Conservation (phyloP, 345 rosid genomes). For the Corymbia maculata region DNA sequence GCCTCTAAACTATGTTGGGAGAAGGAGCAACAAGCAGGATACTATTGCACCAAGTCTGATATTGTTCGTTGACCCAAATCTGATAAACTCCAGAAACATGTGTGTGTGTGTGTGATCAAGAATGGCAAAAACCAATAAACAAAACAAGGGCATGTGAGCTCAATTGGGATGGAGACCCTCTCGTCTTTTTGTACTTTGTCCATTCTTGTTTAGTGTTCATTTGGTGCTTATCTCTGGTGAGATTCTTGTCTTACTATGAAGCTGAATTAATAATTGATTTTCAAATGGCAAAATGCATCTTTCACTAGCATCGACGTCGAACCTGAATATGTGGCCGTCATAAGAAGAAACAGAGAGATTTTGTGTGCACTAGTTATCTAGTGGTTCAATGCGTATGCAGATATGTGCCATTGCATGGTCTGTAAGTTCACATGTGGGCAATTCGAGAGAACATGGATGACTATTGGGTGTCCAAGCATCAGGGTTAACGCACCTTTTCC, state of each 20-base stretch:
- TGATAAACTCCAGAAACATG: background rate
- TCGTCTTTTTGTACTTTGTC: background rate
- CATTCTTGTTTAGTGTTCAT: background rate
- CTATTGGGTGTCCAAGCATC: background rate
- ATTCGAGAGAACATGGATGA: background rate
- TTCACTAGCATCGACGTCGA: background rate
- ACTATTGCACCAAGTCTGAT: conserved; percentile 32
- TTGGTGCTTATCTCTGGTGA: background rate
- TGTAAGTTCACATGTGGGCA: background rate
- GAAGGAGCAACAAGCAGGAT: conserved; percentile 47
- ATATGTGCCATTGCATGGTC: background rate
- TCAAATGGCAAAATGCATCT: background rate
- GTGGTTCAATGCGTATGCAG: background rate
- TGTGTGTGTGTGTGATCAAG: background rate
- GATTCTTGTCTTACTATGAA: background rate
- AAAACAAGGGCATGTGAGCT: background rate
- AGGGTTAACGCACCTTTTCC: background rate
- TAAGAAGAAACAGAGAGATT: background rate
- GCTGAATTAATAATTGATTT: background rate
- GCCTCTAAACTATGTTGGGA: conserved; percentile 55
- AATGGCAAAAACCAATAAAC: background rate
- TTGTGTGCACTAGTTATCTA: background rate
- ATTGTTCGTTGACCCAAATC: conserved; percentile 35
- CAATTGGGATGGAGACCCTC: background rate
- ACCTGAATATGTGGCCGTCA: background rate